Conservation (phyloP, 1,139 yeast genomes). For the Debaryomyces udenii region DNA sequence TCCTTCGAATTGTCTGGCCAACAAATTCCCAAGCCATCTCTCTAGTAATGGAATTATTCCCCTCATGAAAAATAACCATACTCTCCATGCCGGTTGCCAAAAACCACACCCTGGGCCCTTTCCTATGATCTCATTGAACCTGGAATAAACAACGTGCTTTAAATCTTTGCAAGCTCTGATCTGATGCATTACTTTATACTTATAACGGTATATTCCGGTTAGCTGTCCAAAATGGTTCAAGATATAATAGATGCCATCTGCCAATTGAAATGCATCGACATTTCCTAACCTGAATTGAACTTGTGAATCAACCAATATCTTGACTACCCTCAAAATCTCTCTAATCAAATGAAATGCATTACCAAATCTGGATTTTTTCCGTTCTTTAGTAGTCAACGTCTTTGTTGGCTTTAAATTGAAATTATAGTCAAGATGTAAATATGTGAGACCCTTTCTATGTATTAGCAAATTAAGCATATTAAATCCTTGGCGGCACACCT, state of each 20-base stretch:
- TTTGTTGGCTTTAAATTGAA: conserved; percentile 96
- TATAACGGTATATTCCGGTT: conserved; percentile 95
- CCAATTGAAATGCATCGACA: conserved; percentile 89
- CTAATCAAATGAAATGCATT: conserved; percentile 93
- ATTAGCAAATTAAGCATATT: conserved; percentile 89
- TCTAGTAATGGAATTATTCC: conserved; percentile 94
- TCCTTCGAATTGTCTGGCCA: conserved; percentile 95
- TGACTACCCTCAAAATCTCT: conserved; percentile 79
- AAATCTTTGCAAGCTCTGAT: conserved; percentile 94
- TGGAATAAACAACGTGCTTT: conserved; percentile 85
- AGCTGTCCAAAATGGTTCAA: conserved; percentile 92
- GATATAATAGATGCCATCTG: conserved; percentile 90
- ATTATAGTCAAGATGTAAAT: conserved; percentile 91
- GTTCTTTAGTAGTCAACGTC: conserved; percentile 92
- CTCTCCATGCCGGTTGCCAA: conserved; percentile 99
- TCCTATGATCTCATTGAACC: conserved; percentile 80
- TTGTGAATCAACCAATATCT: conserved; percentile 89
- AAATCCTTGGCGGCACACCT: conserved; percentile 89
- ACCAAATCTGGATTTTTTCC: conserved; percentile 95
- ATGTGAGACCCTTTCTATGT: conserved; percentile 89
- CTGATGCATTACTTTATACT: conserved; percentile 97
- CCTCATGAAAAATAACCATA: conserved; percentile 89
- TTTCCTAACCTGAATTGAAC: conserved; percentile 89
- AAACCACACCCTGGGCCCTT: conserved; percentile 99
- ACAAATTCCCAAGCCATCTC: conserved; percentile 90